Evolutionary conservation across 2,329 filamentous ascomycete species (phyloP), one percentile per base, ranked within the genome.

Genomic region (Phaeosphaeria sp.): DNA sequence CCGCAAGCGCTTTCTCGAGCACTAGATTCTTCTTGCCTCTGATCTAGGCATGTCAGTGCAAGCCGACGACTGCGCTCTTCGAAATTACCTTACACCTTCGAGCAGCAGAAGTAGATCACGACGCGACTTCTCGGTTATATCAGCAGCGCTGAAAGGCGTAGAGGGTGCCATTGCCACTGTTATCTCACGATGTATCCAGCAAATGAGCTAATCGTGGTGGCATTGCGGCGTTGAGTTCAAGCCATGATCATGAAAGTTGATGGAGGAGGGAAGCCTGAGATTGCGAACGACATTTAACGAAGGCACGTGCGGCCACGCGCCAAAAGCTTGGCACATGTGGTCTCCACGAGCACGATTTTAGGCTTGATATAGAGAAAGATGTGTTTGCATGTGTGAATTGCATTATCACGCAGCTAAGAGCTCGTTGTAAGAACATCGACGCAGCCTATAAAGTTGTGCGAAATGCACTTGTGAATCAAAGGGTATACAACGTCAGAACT

Each of bases 21-120:
- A 99, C 91, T 60, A 99, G 84, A 73, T 97, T 98, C 85, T 99
- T 99, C 87, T 98, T 99, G 68, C 96, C 96, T 75, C 94, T 91
- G 65, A 98, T 92, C 95, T 99, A 46, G 52, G 60, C 13, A 18
- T 56, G 58, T 80, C 59, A 80, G 78, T 59, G 61, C 65, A 56
- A 69, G 71, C 65, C 54, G 61, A 58, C 46, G 48, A 57, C 56
- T 64, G 65, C 63, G 57, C 63, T 54, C 52, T 56, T 64, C 65
- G n/a, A 71, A 68, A 76, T 79, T 80, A 81, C 91, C 93, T 87
- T 90, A 99, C 95, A 79, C 91, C 90, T 86, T 98, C 94, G 61
- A 99, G 89, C 69, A 98, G 88, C 79, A 90, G 89, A 67, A 99
- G 85, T 66, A 99, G 84, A 76, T 97, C 92, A 77, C 93, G 93